Evolutionary conservation across 2,329 filamentous ascomycete genomes (phyloP), one percentile per base, ranked within the genome.

Genomic region (Hypoxylon sp.): DNA sequence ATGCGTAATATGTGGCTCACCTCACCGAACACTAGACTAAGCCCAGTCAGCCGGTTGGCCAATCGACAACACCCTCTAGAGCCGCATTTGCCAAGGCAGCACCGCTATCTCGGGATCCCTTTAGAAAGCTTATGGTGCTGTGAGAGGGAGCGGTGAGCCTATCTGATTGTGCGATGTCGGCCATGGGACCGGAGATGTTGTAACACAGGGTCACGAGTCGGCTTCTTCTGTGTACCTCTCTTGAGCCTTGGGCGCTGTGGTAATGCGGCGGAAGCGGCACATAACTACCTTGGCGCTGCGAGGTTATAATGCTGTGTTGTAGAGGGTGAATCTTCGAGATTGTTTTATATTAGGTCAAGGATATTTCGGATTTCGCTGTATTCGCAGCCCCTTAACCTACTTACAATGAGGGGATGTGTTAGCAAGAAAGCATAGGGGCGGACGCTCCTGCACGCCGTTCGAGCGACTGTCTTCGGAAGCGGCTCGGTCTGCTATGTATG

Each of bases 101-200:
- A 44, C 7, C 17, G 5, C 17, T 17, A 8, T 44, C 40, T 44
- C 40, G 17, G 17, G 40, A 44, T 44, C 14, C 40, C 17, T 22
- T 11, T 22, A 22, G 8, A 22, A 44, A 7, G 37, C 8, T 55
- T 55, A 55, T 31, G 31, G 17, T 31, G 17, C 14, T 17, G 35
- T 14, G 50, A 22, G 20, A 30, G 35, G 44, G 35, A 55, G 53
- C 53, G 53, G 53, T 55, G 53, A 55, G 35, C 6, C 22, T 44
- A 44, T 22, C 40, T 44, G 2, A 20, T 44, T 44, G 17, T 55
- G 22, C 53, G 53, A 55, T 44, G 35, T 42, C 35, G 53, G 53
- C 25, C 14, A 1, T n/a, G 35, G 20, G 7, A 44, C 6, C 1
- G 25, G 25, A 44, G 40, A 17, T 17, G 6, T 17, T 20, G n/a